Percentiles rank a stretch among this genome's conserved stretches.
Evolutionary conservation across 225 moss, liverwort and hornwort species (phyloP).

Genomic region (Pseudisothecium myosuroides): DNA sequence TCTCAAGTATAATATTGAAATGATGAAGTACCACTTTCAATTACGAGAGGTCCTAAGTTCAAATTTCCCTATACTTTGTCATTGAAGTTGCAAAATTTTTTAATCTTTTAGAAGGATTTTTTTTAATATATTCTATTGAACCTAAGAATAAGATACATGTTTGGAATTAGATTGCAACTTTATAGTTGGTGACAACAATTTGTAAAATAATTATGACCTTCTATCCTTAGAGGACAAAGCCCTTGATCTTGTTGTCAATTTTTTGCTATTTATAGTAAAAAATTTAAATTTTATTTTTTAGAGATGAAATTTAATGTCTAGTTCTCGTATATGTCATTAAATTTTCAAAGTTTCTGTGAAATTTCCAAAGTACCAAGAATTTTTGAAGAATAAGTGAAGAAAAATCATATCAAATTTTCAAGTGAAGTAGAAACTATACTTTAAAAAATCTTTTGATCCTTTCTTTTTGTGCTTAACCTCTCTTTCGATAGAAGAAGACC

Average conservation of each 20-base stretch:
- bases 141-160: fast-evolving
- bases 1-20: background rate
- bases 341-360: background rate
- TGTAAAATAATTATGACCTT: background rate
- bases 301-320: background rate
- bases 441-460: background rate
- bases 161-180: background rate
- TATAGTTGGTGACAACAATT: background rate
- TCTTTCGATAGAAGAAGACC: background rate
- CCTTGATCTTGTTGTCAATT: background rate
- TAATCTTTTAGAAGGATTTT: background rate
- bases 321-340: too few species aligned
- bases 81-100: background rate
- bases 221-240: background rate
- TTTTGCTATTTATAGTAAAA: background rate
- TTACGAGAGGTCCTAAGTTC: fast-evolving
- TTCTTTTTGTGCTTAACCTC: fast-evolving
- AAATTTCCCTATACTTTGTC: background rate
- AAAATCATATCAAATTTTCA: background rate
- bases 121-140: too few species aligned
- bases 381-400: background rate
- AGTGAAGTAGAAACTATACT: background rate
- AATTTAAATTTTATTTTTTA: background rate
- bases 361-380: background rate
- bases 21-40: background rate